Conservation (phyloP, 2,329 filamentous ascomycete genomes). For the Aschersonia sp. region DNA sequence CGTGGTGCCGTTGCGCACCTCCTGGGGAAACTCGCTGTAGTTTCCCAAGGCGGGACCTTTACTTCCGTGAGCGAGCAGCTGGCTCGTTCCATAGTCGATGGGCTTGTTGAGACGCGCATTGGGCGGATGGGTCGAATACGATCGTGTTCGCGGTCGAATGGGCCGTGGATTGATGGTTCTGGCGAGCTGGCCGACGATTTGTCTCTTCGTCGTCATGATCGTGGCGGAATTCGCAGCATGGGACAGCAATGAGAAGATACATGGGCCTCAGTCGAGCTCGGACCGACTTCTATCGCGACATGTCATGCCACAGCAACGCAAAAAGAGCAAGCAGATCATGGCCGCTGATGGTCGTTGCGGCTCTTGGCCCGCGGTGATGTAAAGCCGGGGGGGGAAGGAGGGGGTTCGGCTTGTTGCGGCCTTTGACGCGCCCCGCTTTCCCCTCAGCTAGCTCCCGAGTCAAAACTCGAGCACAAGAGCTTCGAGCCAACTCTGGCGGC, state of each 20-base stretch:
- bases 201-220: conserved; percentile 15
- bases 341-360: not conserved
- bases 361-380: not conserved
- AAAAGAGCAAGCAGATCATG: not conserved
- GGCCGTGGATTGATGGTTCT: conserved; percentile 11
- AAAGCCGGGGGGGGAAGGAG: not conserved
- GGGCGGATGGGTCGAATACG: conserved; percentile 42
- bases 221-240: conserved; percentile 2
- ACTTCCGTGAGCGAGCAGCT: conserved; percentile 68
- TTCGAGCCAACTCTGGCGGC: too few relatives aligned
- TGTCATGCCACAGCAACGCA: too few relatives aligned
- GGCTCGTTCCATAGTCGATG: conserved; percentile 72
- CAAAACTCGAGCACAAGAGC: too few relatives aligned
- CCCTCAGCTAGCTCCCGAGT: not conserved
- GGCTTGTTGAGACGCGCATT: conserved; percentile 66
- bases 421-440: conserved; percentile 4
- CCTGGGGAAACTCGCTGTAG: conserved; percentile 55
- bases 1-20: conserved; percentile 53
- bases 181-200: conserved; percentile 15
- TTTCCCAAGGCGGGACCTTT: conserved; percentile 45
- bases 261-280: too few relatives aligned
- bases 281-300: too few relatives aligned
- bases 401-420: conserved; percentile 23
- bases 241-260: not conserved
- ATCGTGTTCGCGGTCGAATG: conserved; percentile 7